Evolutionary conservation across 2,329 filamentous ascomycete genomes (phyloP).

Genomic region (Dactylellina drechsleri): DNA sequence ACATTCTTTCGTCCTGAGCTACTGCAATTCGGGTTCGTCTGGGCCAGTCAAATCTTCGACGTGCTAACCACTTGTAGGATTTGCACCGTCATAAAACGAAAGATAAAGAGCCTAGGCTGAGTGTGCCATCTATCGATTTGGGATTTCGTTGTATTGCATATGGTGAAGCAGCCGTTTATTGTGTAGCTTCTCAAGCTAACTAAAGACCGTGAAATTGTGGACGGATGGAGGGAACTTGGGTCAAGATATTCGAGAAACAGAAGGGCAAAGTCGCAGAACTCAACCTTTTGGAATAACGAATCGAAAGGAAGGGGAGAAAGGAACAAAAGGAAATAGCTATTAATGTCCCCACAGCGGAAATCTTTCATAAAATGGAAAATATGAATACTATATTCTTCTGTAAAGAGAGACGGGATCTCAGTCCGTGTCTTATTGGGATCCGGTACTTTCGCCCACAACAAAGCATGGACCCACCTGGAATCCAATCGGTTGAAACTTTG

Average conservation of each 20-base stretch:
- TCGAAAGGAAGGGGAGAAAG: constrained; percentile 30
- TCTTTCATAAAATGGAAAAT: constrained; percentile 45
- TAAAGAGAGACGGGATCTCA: constrained; percentile 50
- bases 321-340: constrained; percentile 25
- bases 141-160: neutral
- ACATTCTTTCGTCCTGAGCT: constrained; percentile 26
- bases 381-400: constrained; percentile 44
- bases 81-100: constrained; percentile 49
- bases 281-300: constrained; percentile 10
- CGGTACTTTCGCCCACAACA: constrained; percentile 45
- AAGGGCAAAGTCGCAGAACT: constrained; percentile 30
- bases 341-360: constrained; percentile 49
- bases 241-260: constrained; percentile 17
- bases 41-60: constrained; percentile 22
- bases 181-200: neutral
- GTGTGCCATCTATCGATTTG: constrained; percentile 26
- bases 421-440: constrained; percentile 51
- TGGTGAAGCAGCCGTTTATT: neutral
- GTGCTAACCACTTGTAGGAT: constrained; percentile 49
- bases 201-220: constrained; percentile 7
- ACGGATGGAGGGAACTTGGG: constrained; percentile 24
- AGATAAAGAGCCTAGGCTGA: constrained; percentile 36
- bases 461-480: constrained; percentile 48
- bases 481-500: constrained; percentile 41
- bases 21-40: constrained; percentile 24